Evolutionary conservation across 192 early-diverging fungal species (phyloP).

Genomic region (Backusella parvicylindrica): DNA sequence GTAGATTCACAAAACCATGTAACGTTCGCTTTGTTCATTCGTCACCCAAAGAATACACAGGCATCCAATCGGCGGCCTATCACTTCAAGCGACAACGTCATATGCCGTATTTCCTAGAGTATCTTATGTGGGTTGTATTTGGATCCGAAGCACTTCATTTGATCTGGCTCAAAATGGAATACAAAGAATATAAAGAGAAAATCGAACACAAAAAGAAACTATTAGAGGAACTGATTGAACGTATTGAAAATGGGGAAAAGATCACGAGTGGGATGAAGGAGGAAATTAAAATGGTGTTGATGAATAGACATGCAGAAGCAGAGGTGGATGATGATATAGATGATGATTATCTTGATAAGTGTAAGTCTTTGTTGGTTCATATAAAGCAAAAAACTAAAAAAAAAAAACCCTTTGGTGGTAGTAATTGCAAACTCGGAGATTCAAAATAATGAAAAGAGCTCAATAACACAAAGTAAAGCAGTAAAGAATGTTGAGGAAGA

Average conservation of each 20-base stretch:
- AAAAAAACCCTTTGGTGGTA: background rate
- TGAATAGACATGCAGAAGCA: conserved; percentile 5
- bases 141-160: conserved; percentile 38
- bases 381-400: background rate
- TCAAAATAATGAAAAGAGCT: background rate
- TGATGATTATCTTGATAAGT: conserved; percentile 34
- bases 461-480: background rate
- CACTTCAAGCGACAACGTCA: conserved; percentile 35
- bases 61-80: conserved; percentile 21
- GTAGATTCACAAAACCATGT: background rate
- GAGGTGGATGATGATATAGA: conserved; percentile 19
- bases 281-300: conserved; percentile 26
- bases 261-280: conserved; percentile 14
- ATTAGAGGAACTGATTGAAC: conserved; percentile 21
- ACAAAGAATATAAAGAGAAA: conserved; percentile 31
- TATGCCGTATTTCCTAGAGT: conserved; percentile 35
- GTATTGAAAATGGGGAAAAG: conserved; percentile 23
- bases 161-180: conserved; percentile 38
- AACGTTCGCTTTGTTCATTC: background rate
- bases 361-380: conserved; percentile 10
- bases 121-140: conserved; percentile 39
- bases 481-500: background rate
- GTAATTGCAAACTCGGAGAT: conserved; percentile 7
- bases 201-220: conserved; percentile 18
- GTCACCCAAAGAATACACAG: conserved; percentile 12